These are phyloP conservation scores for Spathaspora boniae DNA, from an alignment of 805 yeast genomes.

Conservation along the genomic window DNA sequence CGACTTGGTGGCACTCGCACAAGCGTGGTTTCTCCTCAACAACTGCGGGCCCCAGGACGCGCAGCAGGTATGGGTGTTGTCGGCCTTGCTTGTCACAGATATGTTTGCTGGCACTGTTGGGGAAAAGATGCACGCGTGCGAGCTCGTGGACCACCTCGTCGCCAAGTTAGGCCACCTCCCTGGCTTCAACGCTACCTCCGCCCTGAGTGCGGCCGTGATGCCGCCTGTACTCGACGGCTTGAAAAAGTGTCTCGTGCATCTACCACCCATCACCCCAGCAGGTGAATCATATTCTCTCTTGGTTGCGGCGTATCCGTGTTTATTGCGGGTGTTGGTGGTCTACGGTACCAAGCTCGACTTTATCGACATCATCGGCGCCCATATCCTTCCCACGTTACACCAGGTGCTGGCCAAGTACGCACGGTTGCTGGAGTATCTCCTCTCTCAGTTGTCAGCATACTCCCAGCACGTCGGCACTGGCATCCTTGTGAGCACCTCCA, in stretches of 20 bases:
- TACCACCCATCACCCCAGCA: constrained; percentile 8
- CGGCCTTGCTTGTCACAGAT: background rate
- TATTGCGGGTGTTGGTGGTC: constrained; percentile 1
- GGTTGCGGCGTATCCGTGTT: constrained; percentile 6
- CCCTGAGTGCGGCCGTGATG: background rate
- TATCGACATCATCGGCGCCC: constrained; percentile 22
- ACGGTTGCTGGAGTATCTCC: constrained; percentile 13
- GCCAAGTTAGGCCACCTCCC: background rate
- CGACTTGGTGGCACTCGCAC: background rate
- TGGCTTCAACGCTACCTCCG: background rate
- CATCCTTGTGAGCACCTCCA: constrained; percentile 14
- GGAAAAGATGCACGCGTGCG: constrained; percentile 4
- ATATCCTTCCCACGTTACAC: constrained; percentile 22
- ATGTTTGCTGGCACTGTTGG: background rate
- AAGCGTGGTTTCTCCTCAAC: constrained; percentile 4
- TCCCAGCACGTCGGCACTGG: constrained; percentile 1
- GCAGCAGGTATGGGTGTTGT: background rate
- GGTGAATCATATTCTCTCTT: constrained; percentile 3
- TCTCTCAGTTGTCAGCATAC: constrained; percentile 14
- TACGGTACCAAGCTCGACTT: constrained; percentile 6
- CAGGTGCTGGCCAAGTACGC: constrained; percentile 11
- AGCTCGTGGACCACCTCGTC: background rate
- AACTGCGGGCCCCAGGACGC: too few relatives aligned
- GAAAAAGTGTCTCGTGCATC: constrained; percentile 4
- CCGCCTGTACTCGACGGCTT: background rate